Evolutionary conservation across 805 yeast genomes (phyloP).

Genomic region (Sugiyamaella floridensis): DNA sequence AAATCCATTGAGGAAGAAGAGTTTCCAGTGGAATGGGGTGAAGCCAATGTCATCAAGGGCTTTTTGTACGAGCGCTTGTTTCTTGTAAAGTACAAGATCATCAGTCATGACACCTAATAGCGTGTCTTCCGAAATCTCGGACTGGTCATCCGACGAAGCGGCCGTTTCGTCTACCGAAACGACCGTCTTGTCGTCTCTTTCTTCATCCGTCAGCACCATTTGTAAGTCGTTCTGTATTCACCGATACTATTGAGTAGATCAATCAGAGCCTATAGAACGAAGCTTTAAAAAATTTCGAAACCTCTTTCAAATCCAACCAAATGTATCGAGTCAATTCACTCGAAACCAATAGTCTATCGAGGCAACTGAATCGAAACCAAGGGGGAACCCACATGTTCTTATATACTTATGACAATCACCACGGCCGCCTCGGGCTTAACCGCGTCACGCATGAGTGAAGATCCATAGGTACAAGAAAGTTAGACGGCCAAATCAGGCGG

Average conservation of each 20-base stretch:
- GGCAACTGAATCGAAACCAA: too few relatives aligned
- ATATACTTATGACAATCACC: too few relatives aligned
- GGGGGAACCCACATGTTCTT: too few relatives aligned
- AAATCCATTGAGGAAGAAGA: constrained; percentile 46
- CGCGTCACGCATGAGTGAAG: too few relatives aligned
- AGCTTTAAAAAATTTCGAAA: too few relatives aligned
- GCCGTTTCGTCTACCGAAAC: not conserved
- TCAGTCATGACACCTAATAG: constrained; percentile 8
- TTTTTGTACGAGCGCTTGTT: constrained; percentile 36
- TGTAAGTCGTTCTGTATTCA: not conserved
- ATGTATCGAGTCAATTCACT: too few relatives aligned
- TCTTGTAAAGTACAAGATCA: constrained; percentile 9
- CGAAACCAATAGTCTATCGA: too few relatives aligned
- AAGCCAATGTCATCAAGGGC: constrained; percentile 57
- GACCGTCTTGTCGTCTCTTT: not conserved
- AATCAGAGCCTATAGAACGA: too few relatives aligned
- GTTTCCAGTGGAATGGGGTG: constrained; percentile 46
- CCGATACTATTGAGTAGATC: not conserved
- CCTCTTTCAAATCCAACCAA: too few relatives aligned
- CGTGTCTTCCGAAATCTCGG: not conserved
- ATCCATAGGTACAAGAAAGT: too few relatives aligned
- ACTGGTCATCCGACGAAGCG: not conserved
- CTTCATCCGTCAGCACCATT: not conserved
- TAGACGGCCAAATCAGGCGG: too few relatives aligned
- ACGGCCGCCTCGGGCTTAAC: too few relatives aligned